Evolutionary conservation across 345 rosid genomes (phyloP), one percentile per base, ranked within the genome.

Genomic region (Clarkia xantiana): DNA sequence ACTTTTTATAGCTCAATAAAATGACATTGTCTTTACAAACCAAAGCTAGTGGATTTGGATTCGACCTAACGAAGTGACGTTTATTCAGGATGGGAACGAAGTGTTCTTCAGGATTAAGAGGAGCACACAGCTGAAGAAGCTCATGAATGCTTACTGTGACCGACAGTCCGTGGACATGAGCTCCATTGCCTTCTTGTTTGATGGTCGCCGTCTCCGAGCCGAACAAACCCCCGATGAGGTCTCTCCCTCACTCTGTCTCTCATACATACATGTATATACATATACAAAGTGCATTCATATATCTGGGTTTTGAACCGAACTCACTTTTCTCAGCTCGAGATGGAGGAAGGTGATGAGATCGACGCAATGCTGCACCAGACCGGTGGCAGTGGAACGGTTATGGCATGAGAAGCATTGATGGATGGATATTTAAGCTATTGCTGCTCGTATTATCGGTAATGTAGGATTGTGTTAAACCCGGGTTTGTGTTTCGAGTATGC

Each of bases 161-260:
- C 58, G 91, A 3, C 94, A 81, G 40, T 84, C 94, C 0, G 84
- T 81, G 61, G 85, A 81, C 67, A 23, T 84, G 47, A 81, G 63
- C 77, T 69, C 94, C 0, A 81, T 87, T 34, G 91, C 87, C 14
- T 87, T 87, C 74, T 67, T 81, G 70, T 87, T 84, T 55, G 91
- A 87, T 62, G 96, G 96, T 0, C 88, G 88, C 17, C 90, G 91
- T 40, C 85, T 87, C 4, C 76, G 87, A 5, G 86, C 65, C 3
- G 86, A 84, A 60, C 88, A 84, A 41, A 84, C 96, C 53, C 96
- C 96, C 2, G 87, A 78, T 7, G 96, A 87, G 90, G 96, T 86
- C 2, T 44, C 11, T 19, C 25, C 39, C 38, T 39, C 50, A 11
- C 25, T 48, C 29, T 46, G 7, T 4, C 7, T 14, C n/a, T 3